Conservation (phyloP, 2,329 filamentous ascomycete species). For the Gaeumannomyces tritici region DNA sequence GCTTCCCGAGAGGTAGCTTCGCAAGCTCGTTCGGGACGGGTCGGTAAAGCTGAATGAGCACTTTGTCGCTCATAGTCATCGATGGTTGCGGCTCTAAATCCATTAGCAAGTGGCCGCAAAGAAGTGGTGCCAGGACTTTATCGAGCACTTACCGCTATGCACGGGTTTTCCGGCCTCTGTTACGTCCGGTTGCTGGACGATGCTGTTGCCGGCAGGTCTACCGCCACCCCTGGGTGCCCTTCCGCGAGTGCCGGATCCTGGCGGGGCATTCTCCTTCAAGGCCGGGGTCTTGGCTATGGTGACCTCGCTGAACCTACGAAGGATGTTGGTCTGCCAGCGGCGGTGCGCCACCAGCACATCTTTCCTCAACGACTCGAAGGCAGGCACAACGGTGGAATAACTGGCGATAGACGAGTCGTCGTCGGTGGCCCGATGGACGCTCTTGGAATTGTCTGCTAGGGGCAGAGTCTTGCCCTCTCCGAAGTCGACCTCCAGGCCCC, state of each 20-base stretch:
- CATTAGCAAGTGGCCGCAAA: neutral
- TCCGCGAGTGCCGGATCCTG: neutral
- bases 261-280: constrained; percentile 36
- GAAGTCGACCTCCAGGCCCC: neutral
- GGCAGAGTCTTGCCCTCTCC: constrained; percentile 1
- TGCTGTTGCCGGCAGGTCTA: constrained; percentile 3
- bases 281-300: constrained; percentile 60
- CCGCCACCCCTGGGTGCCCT: neutral
- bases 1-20: constrained; percentile 48
- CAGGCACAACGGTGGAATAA: constrained; percentile 41
- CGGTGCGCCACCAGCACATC: constrained; percentile 64
- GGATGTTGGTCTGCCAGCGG: constrained; percentile 53
- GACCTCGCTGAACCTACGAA: constrained; percentile 18
- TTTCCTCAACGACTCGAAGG: constrained; percentile 52
- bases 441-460: constrained; percentile 7
- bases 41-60: constrained; percentile 41
- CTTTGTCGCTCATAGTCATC: constrained; percentile 31
- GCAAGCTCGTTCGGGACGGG: constrained; percentile 52
- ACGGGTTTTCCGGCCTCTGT: neutral
- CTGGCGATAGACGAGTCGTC: constrained; percentile 42
- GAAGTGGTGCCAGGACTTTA: neutral
- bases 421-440: constrained; percentile 7
- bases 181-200: neutral
- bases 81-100: neutral
- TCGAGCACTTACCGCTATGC: neutral